Evolutionary conservation across 768 basidiomycete genomes (phyloP).

Genomic region (Boletus rufocinnamomeus): DNA sequence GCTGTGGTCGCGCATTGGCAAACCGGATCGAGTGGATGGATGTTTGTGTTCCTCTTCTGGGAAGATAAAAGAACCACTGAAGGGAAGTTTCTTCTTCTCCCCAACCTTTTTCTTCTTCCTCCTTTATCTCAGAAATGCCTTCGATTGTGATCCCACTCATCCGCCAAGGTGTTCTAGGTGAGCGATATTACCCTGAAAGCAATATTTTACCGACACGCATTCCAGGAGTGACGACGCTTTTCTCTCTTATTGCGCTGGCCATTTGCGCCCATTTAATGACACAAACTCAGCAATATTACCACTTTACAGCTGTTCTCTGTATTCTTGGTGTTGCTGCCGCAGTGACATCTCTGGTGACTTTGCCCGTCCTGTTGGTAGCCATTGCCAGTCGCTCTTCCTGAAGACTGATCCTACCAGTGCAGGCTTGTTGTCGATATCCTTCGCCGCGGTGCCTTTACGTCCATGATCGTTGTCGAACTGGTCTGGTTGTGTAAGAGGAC

Average conservation of each 20-base stretch:
- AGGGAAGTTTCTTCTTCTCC: background rate
- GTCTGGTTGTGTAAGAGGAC: slow-evolving; percentile 37
- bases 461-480: slow-evolving; percentile 41
- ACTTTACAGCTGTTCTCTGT: slow-evolving; percentile 22
- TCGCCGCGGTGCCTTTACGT: slow-evolving; percentile 41
- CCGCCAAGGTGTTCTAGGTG: slow-evolving; percentile 28
- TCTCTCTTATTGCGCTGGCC: slow-evolving; percentile 36
- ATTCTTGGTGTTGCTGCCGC: slow-evolving; percentile 33
- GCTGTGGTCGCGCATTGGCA: background rate
- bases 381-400: background rate
- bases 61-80: slow-evolving; percentile 18
- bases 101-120: background rate
- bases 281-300: slow-evolving; percentile 13
- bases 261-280: slow-evolving; percentile 32
- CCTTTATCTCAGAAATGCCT: background rate
- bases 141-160: slow-evolving; percentile 11
- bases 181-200: background rate
- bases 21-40: background rate
- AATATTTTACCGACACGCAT: slow-evolving; percentile 3
- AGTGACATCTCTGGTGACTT: slow-evolving; percentile 31
- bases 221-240: slow-evolving; percentile 20
- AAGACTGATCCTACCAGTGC: background rate
- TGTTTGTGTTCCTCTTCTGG: background rate
- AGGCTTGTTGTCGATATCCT: slow-evolving; percentile 39
- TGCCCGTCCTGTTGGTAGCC: slow-evolving; percentile 30